Percentiles rank a stretch among this genome's conserved stretches.
These are phyloP conservation scores for Hypoxylon sp. DNA, from an alignment of 2,329 filamentous ascomycete genomes.

Conservation along the genomic window DNA sequence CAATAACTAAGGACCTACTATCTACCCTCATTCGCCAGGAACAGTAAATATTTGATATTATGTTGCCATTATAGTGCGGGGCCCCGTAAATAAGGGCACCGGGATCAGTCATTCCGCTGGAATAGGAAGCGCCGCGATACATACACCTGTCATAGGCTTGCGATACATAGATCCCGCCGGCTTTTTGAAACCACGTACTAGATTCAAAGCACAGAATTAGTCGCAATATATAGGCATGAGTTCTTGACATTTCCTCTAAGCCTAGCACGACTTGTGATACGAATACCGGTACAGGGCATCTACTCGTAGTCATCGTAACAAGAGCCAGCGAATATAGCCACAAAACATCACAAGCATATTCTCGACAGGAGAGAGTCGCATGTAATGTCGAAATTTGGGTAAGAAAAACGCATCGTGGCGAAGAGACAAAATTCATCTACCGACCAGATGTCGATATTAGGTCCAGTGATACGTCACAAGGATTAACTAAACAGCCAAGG, in stretches of 20 bases:
- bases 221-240: neutral
- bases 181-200: neutral
- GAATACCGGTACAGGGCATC: neutral
- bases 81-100: slow-evolving; percentile 24
- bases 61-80: slow-evolving; percentile 36
- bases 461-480: slow-evolving; percentile 24
- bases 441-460: slow-evolving; percentile 22
- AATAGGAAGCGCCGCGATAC: slow-evolving; percentile 14
- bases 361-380: neutral
- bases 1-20: slow-evolving; percentile 30
- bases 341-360: too few relatives aligned
- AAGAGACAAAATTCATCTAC: slow-evolving; percentile 26
- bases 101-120: slow-evolving; percentile 27
- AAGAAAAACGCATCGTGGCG: neutral
- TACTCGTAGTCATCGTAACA: neutral
- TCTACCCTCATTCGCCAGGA: slow-evolving; percentile 37
- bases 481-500: slow-evolving; percentile 14
- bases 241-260: neutral
- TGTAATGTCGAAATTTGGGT: neutral
- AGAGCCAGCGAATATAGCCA: neutral
- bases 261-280: neutral
- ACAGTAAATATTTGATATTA: slow-evolving; percentile 31
- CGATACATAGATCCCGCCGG: neutral
- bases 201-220: neutral
- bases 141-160: slow-evolving; percentile 5